These are phyloP conservation scores for Artemisia argyi DNA, from an alignment of 129 eudicot genomes.

Conservation along the genomic window DNA sequence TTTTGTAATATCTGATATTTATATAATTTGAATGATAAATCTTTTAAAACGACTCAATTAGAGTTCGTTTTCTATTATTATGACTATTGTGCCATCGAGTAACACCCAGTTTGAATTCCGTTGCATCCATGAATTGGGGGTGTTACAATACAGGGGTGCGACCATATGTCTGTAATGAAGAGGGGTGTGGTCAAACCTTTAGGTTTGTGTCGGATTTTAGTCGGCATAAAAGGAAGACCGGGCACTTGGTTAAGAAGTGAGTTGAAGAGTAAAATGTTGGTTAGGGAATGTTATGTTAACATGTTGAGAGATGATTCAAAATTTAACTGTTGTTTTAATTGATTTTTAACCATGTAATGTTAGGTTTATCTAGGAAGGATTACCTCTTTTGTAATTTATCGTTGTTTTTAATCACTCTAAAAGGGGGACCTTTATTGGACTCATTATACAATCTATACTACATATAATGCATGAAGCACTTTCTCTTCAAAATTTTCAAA, in stretches of 20 bases:
- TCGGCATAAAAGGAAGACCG: slow-evolving; percentile 95
- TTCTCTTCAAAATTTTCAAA: too few species aligned
- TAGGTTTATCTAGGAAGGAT: slow-evolving; percentile 31
- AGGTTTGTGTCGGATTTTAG: slow-evolving; percentile 97
- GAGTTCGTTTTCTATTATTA: too few species aligned
- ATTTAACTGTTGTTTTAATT: slow-evolving; percentile 35
- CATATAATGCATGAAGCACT: too few species aligned
- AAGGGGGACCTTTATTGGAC: slow-evolving; percentile 13
- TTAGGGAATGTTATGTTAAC: slow-evolving; percentile 39
- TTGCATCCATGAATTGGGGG: too few species aligned
- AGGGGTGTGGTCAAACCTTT: slow-evolving; percentile 93
- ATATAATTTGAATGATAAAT: too few species aligned
- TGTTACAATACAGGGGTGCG: slow-evolving; percentile 96
- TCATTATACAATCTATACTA: too few species aligned
- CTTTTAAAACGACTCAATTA: too few species aligned
- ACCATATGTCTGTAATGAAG: slow-evolving; percentile 70
- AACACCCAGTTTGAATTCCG: too few species aligned
- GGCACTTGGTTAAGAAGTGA: slow-evolving; percentile 75
- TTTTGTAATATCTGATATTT: too few species aligned
- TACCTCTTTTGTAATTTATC: slow-evolving; percentile 27
- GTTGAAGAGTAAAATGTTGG: slow-evolving; percentile 22
- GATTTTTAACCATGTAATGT: slow-evolving; percentile 42
- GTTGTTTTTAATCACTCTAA: slow-evolving; percentile 24
- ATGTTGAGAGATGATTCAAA: slow-evolving; percentile 31
- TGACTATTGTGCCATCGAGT: too few species aligned